These are phyloP conservation scores for Coffea humblotiana DNA, from an alignment of 305 asterid genomes.

Conservation along the genomic window DNA sequence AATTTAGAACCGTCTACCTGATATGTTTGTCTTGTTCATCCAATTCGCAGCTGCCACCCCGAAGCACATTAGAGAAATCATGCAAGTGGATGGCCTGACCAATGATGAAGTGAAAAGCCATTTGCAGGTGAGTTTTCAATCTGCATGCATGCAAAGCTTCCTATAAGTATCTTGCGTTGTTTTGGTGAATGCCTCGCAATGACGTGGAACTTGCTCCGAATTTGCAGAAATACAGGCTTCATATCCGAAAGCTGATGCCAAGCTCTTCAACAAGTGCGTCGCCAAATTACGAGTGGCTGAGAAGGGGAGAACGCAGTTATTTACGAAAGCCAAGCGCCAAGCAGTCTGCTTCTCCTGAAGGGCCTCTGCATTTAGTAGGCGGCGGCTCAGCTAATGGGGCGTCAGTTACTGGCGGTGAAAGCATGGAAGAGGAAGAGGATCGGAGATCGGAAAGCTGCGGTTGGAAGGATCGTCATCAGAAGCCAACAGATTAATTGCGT, in stretches of 20 bases:
- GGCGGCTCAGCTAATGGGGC: slow-evolving; percentile 25
- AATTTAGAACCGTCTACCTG: background rate
- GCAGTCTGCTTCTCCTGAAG: slow-evolving; percentile 28
- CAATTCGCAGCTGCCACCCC: slow-evolving; percentile 38
- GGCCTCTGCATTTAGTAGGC: slow-evolving; percentile 25
- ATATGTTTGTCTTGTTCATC: background rate
- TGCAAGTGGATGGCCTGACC: slow-evolving; percentile 39
- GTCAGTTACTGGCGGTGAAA: slow-evolving; percentile 16
- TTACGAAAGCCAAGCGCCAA: background rate
- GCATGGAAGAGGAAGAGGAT: slow-evolving; percentile 27
- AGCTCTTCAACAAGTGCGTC: slow-evolving; percentile 6
- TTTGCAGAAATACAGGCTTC: slow-evolving; percentile 36
- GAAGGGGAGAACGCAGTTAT: background rate
- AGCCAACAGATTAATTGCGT: background rate
- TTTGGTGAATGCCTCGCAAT: background rate
- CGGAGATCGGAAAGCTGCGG: slow-evolving; percentile 34
- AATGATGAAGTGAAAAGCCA: slow-evolving; percentile 45
- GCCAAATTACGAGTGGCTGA: background rate
- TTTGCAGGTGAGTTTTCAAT: slow-evolving; percentile 26
- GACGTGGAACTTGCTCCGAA: background rate
- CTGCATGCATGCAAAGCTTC: background rate
- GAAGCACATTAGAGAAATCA: slow-evolving; percentile 38
- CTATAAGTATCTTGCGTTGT: background rate
- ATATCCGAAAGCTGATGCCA: slow-evolving; percentile 24
- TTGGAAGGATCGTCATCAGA: slow-evolving; percentile 25